Evolutionary conservation across 305 asterid genomes (phyloP), one percentile per base, ranked within the genome.

Genomic region (Euphrasia arctica): DNA sequence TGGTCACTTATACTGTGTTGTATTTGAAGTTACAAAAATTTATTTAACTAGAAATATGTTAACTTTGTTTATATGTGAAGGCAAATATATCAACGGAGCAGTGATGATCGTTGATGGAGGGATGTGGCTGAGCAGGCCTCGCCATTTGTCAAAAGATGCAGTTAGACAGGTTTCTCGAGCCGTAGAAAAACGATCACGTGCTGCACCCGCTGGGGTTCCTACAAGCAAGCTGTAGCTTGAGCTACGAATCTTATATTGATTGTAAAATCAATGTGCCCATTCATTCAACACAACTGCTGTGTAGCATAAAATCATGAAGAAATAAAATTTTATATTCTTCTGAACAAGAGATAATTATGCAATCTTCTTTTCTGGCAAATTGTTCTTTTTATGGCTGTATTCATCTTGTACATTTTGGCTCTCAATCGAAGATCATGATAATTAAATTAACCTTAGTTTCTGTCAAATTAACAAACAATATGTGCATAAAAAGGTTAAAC

Each of bases 81-180:
- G 89, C 9, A 85, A 83, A 72, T 77, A 77, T 62, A 60, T 85
- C 48, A 85, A 85, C 4, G 89, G 92, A 31, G 70, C 70, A 2
- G 74, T 71, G 43, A 51, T 85, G 64, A 68, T 77, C 0, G 73
- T 83, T 5, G 89, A 85, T 52, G 87, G 82, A 65, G 89, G 89
- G 32, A 50, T 75, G 56, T 83, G 92, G 89, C 45, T 85, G 77
- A 83, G 85, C 76, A 45, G 22, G 28, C 89, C 84, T 1, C 87
- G 87, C 29, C 61, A 74, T 58, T 18, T 85, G 55, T 11, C 85
- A n/a, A 80, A 85, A 70, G 92, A 83, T 29, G 84, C 54, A 11
- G 85, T 85, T 47, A 83, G 70, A 63, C 73, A 75, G 58, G 27
- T 79, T 22, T 85, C 87, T 67, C 74, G 89, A 42, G 22, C 66